Evolutionary conservation across 75 land plant genomes (phyloP), one percentile per base, ranked within the genome.

Genomic region (Pinus albicaulis): DNA sequence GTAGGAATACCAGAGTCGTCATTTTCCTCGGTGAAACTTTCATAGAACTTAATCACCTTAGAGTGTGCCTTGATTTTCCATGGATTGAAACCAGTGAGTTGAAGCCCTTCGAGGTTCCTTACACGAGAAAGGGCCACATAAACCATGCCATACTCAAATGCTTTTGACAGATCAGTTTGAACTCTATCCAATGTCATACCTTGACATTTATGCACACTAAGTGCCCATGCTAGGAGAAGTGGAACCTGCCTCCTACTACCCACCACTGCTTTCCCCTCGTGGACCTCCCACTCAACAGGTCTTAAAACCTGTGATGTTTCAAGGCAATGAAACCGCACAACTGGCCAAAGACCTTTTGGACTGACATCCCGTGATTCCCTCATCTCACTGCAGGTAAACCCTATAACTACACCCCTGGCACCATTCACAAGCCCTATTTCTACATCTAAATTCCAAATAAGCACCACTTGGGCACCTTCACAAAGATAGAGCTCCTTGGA

Each of bases 101-200:
- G 80, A 68, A 92, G 79, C 8, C 89, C 92, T 28, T 81, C 83
- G 75, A 92, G 80, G 76, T 72, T 75, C 72, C 64, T 87, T 38
- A 89, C 88, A n/a, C 94, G 87, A 6, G 94, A 92, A 71, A 92
- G 87, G 24, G 89, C 94, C 64, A 89, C 94, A 83, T 92, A 92
- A 7, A 92, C 89, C 94, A 92, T 92, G 2, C 89, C 94, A 74
- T 65, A 87, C 56, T 81, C 94, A 79, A 92, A 92, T 55, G 89
- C 85, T 59, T 63, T 74, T 5, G 89, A 79, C 10, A 92, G 89
- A 80, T 92, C 86, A 38, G 92, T 85, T 71, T 87, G 87, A 31
- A 89, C 82, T 7, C 77, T 61, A 38, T 87, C 85, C 52, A 91
- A 85, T 64, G 89, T 89, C 93, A 91, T 89, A 14, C 93, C 93